Percentiles rank a stretch among this genome's conserved stretches.
phyloP scores from a whole-genome alignment of 2,329 filamentous ascomycete species.

The Plenodomus biglobosus region DNA sequence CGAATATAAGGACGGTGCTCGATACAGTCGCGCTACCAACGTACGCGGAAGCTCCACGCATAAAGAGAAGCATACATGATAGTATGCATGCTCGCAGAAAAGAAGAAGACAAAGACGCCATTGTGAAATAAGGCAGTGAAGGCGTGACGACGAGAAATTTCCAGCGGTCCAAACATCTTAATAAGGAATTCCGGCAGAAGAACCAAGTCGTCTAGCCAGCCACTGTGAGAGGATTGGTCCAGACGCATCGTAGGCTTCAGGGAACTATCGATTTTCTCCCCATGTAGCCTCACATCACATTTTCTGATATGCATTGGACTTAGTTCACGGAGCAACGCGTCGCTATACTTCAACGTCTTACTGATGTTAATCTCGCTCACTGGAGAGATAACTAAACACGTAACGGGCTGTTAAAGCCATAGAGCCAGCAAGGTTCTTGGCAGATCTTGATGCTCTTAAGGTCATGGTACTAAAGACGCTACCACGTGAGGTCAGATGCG shows the following conservation, averaged over 20 bases:
- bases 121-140: slow-evolving; percentile 9
- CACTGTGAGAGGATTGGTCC: slow-evolving; percentile 22
- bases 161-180: slow-evolving; percentile 31
- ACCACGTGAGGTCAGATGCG: slow-evolving; percentile 29
- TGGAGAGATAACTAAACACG: slow-evolving; percentile 8
- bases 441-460: slow-evolving; percentile 13
- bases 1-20: slow-evolving; percentile 59
- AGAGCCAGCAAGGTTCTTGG: slow-evolving; percentile 28
- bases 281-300: slow-evolving; percentile 12
- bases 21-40: slow-evolving; percentile 33
- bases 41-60: slow-evolving; percentile 20
- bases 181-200: slow-evolving; percentile 39
- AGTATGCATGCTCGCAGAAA: slow-evolving; percentile 29
- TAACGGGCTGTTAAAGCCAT: slow-evolving; percentile 13
- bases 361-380: slow-evolving; percentile 15
- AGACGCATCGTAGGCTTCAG: slow-evolving; percentile 29
- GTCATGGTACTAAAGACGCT: slow-evolving; percentile 7
- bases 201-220: slow-evolving; percentile 26
- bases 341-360: slow-evolving; percentile 7
- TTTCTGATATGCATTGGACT: slow-evolving; percentile 4
- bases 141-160: slow-evolving; percentile 20
- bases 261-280: slow-evolving; percentile 37
- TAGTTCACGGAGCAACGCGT: slow-evolving; percentile 24
- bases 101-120: slow-evolving; percentile 28
- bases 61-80: slow-evolving; percentile 24